Evolutionary conservation across 305 asterid species (phyloP).

Genomic region (Fraxinus floribunda): DNA sequence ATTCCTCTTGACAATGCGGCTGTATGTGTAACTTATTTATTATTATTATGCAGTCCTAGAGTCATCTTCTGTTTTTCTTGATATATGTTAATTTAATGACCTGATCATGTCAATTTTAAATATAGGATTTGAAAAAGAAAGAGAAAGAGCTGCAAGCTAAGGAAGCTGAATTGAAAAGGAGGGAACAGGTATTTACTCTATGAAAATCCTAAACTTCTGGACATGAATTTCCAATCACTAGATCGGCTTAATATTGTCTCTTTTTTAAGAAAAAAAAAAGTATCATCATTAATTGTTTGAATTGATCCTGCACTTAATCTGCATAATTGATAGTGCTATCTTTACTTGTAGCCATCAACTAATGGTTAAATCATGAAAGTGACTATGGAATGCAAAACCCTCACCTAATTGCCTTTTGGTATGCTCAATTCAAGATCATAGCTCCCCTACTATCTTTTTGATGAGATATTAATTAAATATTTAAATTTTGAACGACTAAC

Average conservation of each 20-base stretch:
- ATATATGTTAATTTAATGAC: constrained; percentile 1
- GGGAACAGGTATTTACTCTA: constrained; percentile 64
- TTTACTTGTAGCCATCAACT: background rate
- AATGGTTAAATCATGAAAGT: background rate
- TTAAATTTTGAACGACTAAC: background rate
- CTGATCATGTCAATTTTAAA: constrained; percentile 22
- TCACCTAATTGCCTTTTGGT: background rate
- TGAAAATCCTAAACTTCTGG: constrained; percentile 11
- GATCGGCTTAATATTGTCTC: background rate
- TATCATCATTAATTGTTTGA: background rate
- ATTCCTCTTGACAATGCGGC: constrained; percentile 71
- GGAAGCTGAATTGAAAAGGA: constrained; percentile 74
- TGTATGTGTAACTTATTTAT: constrained; percentile 40
- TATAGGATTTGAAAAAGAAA: constrained; percentile 67
- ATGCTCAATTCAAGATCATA: background rate
- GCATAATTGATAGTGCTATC: background rate
- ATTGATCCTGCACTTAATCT: background rate
- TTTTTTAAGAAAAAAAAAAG: background rate
- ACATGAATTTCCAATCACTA: background rate
- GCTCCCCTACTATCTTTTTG: background rate
- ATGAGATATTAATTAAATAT: background rate
- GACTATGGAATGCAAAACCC: background rate
- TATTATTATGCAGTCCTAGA: constrained; percentile 4
- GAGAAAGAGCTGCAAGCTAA: constrained; percentile 79
- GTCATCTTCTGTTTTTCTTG: constrained; percentile 13